Percentiles rank a stretch among this genome's conserved stretches.
Evolutionary conservation across 352 stramenopile genomes (phyloP).

Genomic region (Phytophthora chlamydospora): DNA sequence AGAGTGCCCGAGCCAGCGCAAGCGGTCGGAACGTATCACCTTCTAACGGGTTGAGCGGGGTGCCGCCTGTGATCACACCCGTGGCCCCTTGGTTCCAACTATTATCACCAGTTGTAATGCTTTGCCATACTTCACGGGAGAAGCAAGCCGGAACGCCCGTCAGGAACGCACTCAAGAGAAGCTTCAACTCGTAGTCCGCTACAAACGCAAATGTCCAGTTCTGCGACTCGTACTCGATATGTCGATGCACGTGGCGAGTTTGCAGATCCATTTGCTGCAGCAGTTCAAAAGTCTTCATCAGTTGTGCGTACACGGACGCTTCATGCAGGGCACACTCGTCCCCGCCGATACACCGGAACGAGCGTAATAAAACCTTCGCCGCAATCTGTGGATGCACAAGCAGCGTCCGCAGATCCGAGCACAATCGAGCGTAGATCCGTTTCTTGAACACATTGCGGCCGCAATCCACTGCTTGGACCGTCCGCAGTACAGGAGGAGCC

Average conservation of each 20-base stretch:
- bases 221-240: constrained; percentile 87
- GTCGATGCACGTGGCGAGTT: constrained; percentile 60
- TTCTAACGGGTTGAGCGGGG: constrained; percentile 40
- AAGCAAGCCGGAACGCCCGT: constrained; percentile 66
- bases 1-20: constrained; percentile 48
- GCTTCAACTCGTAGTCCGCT: constrained; percentile 82
- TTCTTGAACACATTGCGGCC: constrained; percentile 78
- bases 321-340: constrained; percentile 34
- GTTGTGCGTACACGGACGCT: constrained; percentile 56
- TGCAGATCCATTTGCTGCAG: constrained; percentile 88
- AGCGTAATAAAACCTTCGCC: constrained; percentile 61
- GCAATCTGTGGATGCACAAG: constrained; percentile 73
- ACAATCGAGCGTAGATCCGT: constrained; percentile 79
- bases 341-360: constrained; percentile 47
- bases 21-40: constrained; percentile 35
- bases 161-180: constrained; percentile 74
- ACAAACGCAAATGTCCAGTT: constrained; percentile 88
- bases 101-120: constrained; percentile 21
- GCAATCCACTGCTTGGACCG: constrained; percentile 67
- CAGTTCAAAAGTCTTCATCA: constrained; percentile 65
- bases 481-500: constrained; percentile 37
- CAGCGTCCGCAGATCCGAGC: constrained; percentile 78
- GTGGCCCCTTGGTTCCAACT: constrained; percentile 30
- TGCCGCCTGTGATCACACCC: constrained; percentile 23
- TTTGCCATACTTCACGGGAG: constrained; percentile 38